phyloP scores from a whole-genome alignment of 2,329 filamentous ascomycete genomes.

The Lasiodiplodia citricola region DNA sequence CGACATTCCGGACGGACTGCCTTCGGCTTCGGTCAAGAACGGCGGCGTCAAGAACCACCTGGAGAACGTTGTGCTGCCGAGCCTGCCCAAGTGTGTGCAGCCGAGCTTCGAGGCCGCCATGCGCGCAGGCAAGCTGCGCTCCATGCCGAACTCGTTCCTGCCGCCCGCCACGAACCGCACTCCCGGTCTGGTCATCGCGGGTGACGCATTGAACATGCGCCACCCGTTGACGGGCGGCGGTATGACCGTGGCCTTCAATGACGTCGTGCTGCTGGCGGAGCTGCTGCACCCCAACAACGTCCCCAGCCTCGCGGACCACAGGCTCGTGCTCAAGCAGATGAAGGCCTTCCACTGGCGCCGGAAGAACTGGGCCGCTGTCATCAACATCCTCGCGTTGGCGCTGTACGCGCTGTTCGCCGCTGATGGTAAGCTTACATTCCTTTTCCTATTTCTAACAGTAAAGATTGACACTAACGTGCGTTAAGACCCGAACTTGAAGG shows the following conservation, averaged over 20 bases:
- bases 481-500: constrained; percentile 70
- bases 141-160: constrained; percentile 96
- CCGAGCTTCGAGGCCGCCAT: constrained; percentile 78
- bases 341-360: constrained; percentile 82
- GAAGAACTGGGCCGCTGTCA: constrained; percentile 81
- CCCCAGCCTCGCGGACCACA: constrained; percentile 70
- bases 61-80: constrained; percentile 76
- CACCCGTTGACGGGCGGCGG: constrained; percentile 95
- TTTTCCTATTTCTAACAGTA: background rate
- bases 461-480: background rate
- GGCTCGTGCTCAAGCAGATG: constrained; percentile 71
- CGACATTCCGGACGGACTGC: constrained; percentile 80
- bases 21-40: constrained; percentile 72
- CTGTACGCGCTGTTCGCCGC: constrained; percentile 92
- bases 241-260: constrained; percentile 97
- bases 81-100: constrained; percentile 72
- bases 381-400: constrained; percentile 97
- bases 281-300: constrained; percentile 74
- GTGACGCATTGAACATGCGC: constrained; percentile 99
- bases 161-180: constrained; percentile 76
- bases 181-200: constrained; percentile 79
- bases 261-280: constrained; percentile 77
- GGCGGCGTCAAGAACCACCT: constrained; percentile 90
- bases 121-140: constrained; percentile 76
- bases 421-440: constrained; percentile 54